Percentiles rank a stretch among this genome's conserved stretches.
Evolutionary conservation across 257 asterid species (phyloP).

Genomic region (Rubia yunnanensis): DNA sequence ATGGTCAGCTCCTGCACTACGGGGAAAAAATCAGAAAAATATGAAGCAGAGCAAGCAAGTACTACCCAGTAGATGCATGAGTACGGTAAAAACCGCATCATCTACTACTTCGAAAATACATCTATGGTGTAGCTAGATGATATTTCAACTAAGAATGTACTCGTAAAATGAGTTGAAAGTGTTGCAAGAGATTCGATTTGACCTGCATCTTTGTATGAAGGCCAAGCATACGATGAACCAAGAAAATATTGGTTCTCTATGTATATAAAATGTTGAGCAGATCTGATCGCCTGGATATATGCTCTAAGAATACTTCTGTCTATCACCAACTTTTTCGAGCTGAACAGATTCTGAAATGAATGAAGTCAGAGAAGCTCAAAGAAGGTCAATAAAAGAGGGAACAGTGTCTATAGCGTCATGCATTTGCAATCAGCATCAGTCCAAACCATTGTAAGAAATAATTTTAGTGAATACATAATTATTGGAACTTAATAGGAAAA

Average conservation of each 20-base stretch:
- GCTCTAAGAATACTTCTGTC: conserved; percentile 86
- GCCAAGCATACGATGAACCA: conserved; percentile 92
- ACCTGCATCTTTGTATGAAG: conserved; percentile 84
- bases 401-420: background rate
- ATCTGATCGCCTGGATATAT: conserved; percentile 84
- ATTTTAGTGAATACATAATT: background rate
- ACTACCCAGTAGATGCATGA: background rate
- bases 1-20: conserved; percentile 78
- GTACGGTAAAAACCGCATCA: background rate
- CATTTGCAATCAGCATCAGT: background rate
- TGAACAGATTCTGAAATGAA: conserved; percentile 54
- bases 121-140: background rate
- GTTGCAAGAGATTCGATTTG: background rate
- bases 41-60: background rate
- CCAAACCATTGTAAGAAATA: background rate
- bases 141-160: background rate
- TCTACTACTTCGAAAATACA: background rate
- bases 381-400: background rate
- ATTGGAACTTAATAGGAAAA: background rate
- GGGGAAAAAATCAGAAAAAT: conserved; percentile 1
- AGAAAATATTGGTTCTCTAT: conserved; percentile 90
- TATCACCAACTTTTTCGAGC: conserved; percentile 60
- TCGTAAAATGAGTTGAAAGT: background rate
- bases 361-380: background rate
- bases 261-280: conserved; percentile 81